Conservation (phyloP, 176 grass and related monocot genomes). For the Oryza brachyantha region DNA sequence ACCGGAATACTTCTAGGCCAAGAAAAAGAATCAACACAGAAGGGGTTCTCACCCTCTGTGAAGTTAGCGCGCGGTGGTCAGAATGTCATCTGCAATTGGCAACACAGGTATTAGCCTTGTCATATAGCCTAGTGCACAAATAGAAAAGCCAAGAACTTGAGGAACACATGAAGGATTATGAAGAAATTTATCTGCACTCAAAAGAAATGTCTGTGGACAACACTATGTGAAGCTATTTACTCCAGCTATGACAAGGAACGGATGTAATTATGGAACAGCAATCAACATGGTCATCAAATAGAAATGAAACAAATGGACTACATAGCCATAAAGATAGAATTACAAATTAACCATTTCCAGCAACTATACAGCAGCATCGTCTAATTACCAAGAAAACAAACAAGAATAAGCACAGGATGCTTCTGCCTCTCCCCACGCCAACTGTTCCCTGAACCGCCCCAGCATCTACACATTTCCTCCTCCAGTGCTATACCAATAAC, state of each 20-base stretch:
- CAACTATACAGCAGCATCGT: neutral
- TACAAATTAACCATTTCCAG: conserved; percentile 17
- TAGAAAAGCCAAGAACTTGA: neutral
- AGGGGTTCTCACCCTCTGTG: neutral
- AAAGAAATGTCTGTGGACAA: neutral
- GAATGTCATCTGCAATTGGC: conserved; percentile 28
- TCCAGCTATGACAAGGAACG: neutral
- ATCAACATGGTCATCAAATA: neutral
- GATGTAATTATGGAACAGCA: neutral
- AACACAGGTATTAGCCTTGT: neutral
- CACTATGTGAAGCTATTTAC: neutral
- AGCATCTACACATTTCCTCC: neutral
- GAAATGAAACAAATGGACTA: neutral
- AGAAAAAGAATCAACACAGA: neutral
- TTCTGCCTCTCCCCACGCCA: neutral
- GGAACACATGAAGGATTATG: neutral
- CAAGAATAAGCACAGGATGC: neutral
- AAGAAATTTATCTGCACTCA: neutral
- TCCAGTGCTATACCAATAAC: neutral
- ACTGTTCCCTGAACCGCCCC: neutral
- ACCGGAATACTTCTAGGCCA: neutral
- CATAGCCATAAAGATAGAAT: neutral
- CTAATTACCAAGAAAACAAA: neutral
- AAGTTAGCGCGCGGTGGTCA: conserved; percentile 3
- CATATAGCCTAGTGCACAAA: neutral